Evolutionary conservation across 208 protist genomes (phyloP).

Genomic region (Trypanosoma cruzi): DNA sequence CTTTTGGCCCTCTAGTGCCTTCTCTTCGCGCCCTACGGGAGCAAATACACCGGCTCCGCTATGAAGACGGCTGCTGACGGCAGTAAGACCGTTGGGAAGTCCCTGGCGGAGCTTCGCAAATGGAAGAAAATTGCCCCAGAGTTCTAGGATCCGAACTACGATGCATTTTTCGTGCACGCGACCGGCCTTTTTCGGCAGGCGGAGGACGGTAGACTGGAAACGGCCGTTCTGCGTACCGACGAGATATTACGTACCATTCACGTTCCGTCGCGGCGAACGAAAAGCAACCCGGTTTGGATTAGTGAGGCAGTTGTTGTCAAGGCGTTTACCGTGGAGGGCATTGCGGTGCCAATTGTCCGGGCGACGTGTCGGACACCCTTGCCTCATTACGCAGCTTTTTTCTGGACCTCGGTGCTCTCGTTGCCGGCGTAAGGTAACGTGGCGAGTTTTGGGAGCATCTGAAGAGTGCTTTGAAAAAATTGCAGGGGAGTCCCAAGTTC

Average conservation of each 20-base stretch:
- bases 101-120: conserved; percentile 80
- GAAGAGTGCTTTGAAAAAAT: conserved; percentile 99
- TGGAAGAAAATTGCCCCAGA: conserved; percentile 84
- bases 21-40: conserved; percentile 70
- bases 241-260: conserved; percentile 98
- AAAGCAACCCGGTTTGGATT: conserved; percentile 99
- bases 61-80: conserved; percentile 65
- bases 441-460: conserved; percentile 99
- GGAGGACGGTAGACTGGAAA: conserved; percentile 94
- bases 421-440: conserved; percentile 99
- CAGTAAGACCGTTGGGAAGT: conserved; percentile 58
- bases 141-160: conserved; percentile 85
- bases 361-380: conserved; percentile 91
- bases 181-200: conserved; percentile 86
- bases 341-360: conserved; percentile 93
- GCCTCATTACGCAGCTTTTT: conserved; percentile 78
- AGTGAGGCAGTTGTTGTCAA: conserved; percentile 96
- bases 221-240: conserved; percentile 98
- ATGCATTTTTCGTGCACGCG: conserved; percentile 94
- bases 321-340: conserved; percentile 93
- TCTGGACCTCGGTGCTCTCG: conserved; percentile 98
- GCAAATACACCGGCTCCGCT: conserved; percentile 52
- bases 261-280: conserved; percentile 97
- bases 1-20: conserved; percentile 84
- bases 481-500: conserved; percentile 91